These are phyloP conservation scores for Fusarium multiceps DNA, from an alignment of 2,329 filamentous ascomycete genomes.

Conservation along the genomic window DNA sequence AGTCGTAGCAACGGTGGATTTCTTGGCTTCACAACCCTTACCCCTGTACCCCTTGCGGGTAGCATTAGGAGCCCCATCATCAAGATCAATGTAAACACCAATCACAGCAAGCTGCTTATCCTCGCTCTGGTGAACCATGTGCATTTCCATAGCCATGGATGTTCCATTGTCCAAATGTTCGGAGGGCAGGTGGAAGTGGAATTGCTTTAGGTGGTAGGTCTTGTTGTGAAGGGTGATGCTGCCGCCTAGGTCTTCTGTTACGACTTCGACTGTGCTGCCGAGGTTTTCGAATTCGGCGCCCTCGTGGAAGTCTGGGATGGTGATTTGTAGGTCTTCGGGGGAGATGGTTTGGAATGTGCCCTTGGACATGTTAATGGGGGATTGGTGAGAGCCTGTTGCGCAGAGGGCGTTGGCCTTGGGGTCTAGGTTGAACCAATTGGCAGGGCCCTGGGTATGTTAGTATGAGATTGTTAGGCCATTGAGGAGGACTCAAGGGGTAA, in stretches of 20 bases:
- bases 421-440: conserved; percentile 63
- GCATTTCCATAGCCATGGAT: conserved; percentile 47
- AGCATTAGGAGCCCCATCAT: conserved; percentile 11
- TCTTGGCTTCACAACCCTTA: neutral
- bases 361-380: conserved; percentile 64
- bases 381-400: conserved; percentile 62
- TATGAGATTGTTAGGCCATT: neutral
- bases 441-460: conserved; percentile 54
- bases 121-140: conserved; percentile 45
- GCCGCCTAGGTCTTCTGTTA: conserved; percentile 56
- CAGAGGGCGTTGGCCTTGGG: conserved; percentile 57
- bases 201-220: conserved; percentile 61
- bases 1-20: conserved; percentile 49
- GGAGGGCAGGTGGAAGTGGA: conserved; percentile 70
- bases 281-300: conserved; percentile 62
- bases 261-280: conserved; percentile 63
- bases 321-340: conserved; percentile 49
- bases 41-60: neutral
- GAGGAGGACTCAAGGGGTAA: conserved; percentile 15
- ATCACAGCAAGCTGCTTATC: conserved; percentile 46
- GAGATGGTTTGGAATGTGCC: conserved; percentile 44
- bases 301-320: conserved; percentile 51
- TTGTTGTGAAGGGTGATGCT: conserved; percentile 55
- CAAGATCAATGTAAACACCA: conserved; percentile 43
- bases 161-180: conserved; percentile 64